Conservation (phyloP, 208 protist genomes). For the Leishmania aethiopica region DNA sequence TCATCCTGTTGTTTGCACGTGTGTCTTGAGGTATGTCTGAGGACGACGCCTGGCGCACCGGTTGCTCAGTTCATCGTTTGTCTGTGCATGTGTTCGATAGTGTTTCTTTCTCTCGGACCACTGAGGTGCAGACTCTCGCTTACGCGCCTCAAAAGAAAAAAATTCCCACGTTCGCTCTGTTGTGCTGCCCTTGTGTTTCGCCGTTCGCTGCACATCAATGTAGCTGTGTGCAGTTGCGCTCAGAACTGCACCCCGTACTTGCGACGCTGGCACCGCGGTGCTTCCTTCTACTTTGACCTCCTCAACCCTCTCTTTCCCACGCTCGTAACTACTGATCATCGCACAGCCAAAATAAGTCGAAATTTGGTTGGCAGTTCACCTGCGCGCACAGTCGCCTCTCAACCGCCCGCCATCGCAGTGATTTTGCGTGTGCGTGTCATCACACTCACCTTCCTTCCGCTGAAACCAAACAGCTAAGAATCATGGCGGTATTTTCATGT, state of each 20-base stretch:
- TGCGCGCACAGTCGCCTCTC: neutral
- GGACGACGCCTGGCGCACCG: neutral
- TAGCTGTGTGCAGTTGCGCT: neutral
- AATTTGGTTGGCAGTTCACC: neutral
- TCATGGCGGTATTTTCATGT: constrained; percentile 84
- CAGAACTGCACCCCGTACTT: neutral
- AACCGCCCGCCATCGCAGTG: neutral
- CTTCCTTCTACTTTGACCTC: neutral
- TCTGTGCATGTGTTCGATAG: neutral
- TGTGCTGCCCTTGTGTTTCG: neutral
- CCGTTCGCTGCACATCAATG: neutral
- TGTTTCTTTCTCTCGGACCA: neutral
- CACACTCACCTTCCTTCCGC: neutral
- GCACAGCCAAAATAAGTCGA: neutral
- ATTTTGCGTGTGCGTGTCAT: neutral
- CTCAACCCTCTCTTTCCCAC: neutral
- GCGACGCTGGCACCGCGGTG: neutral
- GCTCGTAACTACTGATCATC: neutral
- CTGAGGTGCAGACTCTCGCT: neutral
- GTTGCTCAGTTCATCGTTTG: neutral
- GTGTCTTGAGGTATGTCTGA: neutral
- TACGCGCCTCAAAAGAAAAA: neutral
- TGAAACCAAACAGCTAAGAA: constrained; percentile 1
- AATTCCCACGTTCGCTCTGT: neutral
- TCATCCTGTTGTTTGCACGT: neutral